phyloP scores from a whole-genome alignment of 2,329 filamentous ascomycete species.

The Stachybotrys echinatus region DNA sequence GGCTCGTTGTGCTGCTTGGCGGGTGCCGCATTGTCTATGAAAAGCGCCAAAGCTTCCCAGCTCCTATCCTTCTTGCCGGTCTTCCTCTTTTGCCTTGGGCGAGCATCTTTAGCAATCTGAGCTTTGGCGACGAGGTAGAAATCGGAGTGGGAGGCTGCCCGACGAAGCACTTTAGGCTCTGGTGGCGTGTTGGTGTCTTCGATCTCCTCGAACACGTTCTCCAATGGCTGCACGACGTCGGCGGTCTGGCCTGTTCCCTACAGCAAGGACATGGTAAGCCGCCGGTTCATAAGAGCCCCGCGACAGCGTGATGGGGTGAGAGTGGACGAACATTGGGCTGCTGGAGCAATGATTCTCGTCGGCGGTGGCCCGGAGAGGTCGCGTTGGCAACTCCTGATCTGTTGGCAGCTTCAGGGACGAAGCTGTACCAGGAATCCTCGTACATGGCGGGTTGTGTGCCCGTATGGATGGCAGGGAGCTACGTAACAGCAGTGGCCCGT shows the following conservation, averaged over 20 bases:
- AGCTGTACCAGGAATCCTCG: conserved; percentile 80
- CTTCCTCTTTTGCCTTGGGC: conserved; percentile 30
- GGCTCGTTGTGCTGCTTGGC: conserved; percentile 17
- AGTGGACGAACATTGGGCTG: conserved; percentile 52
- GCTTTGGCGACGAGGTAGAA: conserved; percentile 62
- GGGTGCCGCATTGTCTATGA: conserved; percentile 3
- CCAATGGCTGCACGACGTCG: conserved; percentile 49
- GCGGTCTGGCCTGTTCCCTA: conserved; percentile 49
- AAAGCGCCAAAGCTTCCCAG: conserved; percentile 46
- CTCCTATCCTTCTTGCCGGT: conserved; percentile 33
- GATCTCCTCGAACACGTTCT: conserved; percentile 52
- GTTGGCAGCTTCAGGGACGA: conserved; percentile 58
- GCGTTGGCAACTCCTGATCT: conserved; percentile 29
- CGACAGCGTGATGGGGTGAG: conserved; percentile 7
- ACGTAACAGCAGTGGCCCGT: no score
- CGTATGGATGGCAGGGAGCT: background rate
- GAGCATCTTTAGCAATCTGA: conserved; percentile 47
- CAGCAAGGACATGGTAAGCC: conserved; percentile 15
- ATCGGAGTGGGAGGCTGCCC: conserved; percentile 72
- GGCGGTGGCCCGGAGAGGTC: conserved; percentile 51
- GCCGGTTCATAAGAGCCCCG: conserved; percentile 4
- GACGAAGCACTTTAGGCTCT: conserved; percentile 56
- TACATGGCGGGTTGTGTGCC: conserved; percentile 52
- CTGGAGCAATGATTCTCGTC: conserved; percentile 65
- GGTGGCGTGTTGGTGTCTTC: conserved; percentile 56